These are phyloP conservation scores for Verruconis gallopava DNA, from an alignment of 2,329 filamentous ascomycete species.

Conservation along the genomic window DNA sequence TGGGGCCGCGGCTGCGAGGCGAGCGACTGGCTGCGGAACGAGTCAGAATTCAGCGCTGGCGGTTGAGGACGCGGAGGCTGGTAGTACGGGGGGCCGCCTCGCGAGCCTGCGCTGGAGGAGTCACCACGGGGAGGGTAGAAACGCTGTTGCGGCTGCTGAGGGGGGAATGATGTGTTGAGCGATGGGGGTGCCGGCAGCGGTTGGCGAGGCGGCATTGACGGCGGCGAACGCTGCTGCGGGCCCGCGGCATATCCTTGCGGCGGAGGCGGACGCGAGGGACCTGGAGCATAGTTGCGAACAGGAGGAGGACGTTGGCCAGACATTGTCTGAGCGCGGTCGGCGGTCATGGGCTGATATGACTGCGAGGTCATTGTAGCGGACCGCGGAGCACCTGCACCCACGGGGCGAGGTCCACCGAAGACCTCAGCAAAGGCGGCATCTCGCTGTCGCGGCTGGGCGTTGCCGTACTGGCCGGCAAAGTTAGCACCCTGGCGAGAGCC, in stretches of 20 bases:
- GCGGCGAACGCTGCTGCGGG: not conserved
- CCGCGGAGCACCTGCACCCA: slow-evolving; percentile 46
- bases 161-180: slow-evolving; percentile 5
- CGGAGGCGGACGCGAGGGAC: slow-evolving; percentile 11
- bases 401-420: slow-evolving; percentile 75
- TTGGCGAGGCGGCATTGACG: not conserved
- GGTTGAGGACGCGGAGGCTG: slow-evolving; percentile 35
- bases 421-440: slow-evolving; percentile 95
- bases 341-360: slow-evolving; percentile 42
- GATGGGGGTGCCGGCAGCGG: slow-evolving; percentile 4
- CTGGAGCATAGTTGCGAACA: slow-evolving; percentile 12
- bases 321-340: slow-evolving; percentile 58
- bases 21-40: slow-evolving; percentile 86
- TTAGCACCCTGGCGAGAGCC: slow-evolving; percentile 48
- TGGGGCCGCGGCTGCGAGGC: slow-evolving; percentile 62
- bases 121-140: slow-evolving; percentile 56
- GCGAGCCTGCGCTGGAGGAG: slow-evolving; percentile 39
- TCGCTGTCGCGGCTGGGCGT: slow-evolving; percentile 51
- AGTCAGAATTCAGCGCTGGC: slow-evolving; percentile 63
- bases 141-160: slow-evolving; percentile 52
- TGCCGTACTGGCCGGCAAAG: slow-evolving; percentile 39
- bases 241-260: slow-evolving; percentile 14
- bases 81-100: slow-evolving; percentile 34
- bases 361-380: slow-evolving; percentile 93
- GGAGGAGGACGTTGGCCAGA: slow-evolving; percentile 17